A percentile compares a stretch with the other conserved stretches of the same genome.
phyloP scores from a whole-genome alignment of 1,284 basidiomycete genomes.

The Inonotus obliquus region DNA sequence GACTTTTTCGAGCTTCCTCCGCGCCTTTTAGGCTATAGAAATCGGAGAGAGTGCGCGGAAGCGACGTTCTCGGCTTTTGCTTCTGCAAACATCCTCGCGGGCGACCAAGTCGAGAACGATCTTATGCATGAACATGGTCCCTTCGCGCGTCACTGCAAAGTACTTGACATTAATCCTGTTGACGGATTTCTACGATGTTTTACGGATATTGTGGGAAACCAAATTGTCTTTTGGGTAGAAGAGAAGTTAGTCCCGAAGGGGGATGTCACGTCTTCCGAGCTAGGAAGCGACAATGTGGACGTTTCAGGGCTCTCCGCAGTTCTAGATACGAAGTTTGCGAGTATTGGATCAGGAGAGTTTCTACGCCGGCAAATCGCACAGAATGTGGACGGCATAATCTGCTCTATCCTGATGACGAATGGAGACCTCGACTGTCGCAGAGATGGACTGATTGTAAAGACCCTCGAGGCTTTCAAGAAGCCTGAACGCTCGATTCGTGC shows the following conservation, averaged over 20 bases:
- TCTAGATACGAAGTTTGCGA: slow-evolving; percentile 33
- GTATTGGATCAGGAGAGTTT: slow-evolving; percentile 29
- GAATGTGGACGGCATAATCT: slow-evolving; percentile 51
- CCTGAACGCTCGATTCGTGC: slow-evolving; percentile 30
- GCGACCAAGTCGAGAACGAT: slow-evolving; percentile 26
- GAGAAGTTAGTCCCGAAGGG: slow-evolving; percentile 17
- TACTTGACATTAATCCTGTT: slow-evolving; percentile 44
- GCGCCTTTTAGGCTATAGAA: slow-evolving; percentile 65
- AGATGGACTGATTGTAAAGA: slow-evolving; percentile 41
- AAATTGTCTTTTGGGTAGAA: slow-evolving; percentile 47
- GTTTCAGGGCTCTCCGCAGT: slow-evolving; percentile 19
- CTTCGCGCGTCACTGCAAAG: slow-evolving; percentile 61
- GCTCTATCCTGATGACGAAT: slow-evolving; percentile 53
- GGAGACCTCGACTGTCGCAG: slow-evolving; percentile 52
- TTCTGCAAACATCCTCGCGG: slow-evolving; percentile 50
- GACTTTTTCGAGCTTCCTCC: slow-evolving; percentile 67
- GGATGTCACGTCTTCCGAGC: slow-evolving; percentile 16
- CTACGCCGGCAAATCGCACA: slow-evolving; percentile 38
- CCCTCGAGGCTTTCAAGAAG: slow-evolving; percentile 35
- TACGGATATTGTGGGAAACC: slow-evolving; percentile 64
- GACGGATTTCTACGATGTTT: slow-evolving; percentile 65
- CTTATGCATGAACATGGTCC: slow-evolving; percentile 38
- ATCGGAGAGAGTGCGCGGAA: slow-evolving; percentile 54
- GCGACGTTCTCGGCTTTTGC: slow-evolving; percentile 60
- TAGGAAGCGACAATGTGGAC: slow-evolving; percentile 18